Evolutionary conservation across 257 asterid species (phyloP).

Genomic region (Verbena officinalis): DNA sequence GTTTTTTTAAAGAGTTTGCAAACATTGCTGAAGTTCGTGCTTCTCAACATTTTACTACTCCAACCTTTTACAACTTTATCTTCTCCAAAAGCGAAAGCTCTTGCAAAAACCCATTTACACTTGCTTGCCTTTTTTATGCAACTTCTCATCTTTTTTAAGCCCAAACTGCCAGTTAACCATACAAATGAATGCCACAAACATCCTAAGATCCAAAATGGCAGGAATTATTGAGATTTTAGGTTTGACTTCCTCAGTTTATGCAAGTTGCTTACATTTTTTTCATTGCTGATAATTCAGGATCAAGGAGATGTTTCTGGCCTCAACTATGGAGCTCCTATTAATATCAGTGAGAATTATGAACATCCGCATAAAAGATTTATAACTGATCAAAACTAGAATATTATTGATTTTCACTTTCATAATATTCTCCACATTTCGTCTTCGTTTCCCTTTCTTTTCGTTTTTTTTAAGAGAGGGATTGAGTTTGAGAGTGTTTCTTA

Average conservation of each 20-base stretch:
- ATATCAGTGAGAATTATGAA: slow-evolving; percentile 26
- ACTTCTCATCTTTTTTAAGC: background rate
- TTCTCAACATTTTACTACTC: no score
- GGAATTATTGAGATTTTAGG: background rate
- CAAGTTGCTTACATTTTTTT: background rate
- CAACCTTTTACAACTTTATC: no score
- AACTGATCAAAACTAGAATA: slow-evolving; percentile 32
- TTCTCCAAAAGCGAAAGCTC: no score
- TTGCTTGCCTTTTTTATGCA: no score
- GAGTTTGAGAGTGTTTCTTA: background rate
- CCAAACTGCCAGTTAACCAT: background rate
- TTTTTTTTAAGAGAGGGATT: slow-evolving; percentile 9
- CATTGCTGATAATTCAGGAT: slow-evolving; percentile 12
- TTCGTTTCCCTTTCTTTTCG: slow-evolving; percentile 11
- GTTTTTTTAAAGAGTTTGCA: no score
- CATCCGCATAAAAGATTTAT: slow-evolving; percentile 46
- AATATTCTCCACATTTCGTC: background rate
- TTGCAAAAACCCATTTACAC: no score
- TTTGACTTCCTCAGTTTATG: background rate
- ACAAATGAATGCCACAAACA: background rate
- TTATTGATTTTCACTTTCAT: background rate
- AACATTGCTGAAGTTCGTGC: no score
- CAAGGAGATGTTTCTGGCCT: slow-evolving; percentile 28
- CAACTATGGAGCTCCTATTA: slow-evolving; percentile 21
- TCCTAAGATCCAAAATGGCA: background rate